These are phyloP conservation scores for Thamnidium elegans DNA, from an alignment of 192 early-diverging fungal genomes.

Conservation along the genomic window DNA sequence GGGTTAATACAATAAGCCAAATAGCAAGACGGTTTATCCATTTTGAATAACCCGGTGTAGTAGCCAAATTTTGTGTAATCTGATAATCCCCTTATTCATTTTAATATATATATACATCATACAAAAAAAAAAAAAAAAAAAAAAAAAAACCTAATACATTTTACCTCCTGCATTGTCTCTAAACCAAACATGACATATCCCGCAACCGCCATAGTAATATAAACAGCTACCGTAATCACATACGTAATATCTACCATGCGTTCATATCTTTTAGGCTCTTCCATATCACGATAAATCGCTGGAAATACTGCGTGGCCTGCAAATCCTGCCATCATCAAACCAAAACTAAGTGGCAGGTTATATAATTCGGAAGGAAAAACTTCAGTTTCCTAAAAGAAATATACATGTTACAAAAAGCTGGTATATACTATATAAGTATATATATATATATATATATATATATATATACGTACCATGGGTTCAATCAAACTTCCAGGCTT, in stretches of 20 bases:
- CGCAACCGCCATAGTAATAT: slow-evolving; percentile 46
- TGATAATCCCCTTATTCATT: slow-evolving; percentile 18
- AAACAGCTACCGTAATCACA: slow-evolving; percentile 43
- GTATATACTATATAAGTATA: too few species aligned
- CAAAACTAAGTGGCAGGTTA: slow-evolving; percentile 47
- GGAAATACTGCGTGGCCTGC: slow-evolving; percentile 71
- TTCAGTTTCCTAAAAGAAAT: slow-evolving; percentile 21
- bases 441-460: not conserved
- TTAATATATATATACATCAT: not conserved
- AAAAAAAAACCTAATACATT: not conserved
- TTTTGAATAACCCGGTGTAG: slow-evolving; percentile 48
- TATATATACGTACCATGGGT: slow-evolving; percentile 34
- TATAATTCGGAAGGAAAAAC: slow-evolving; percentile 2
- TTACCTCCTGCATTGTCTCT: slow-evolving; percentile 54
- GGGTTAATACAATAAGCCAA: slow-evolving; percentile 63
- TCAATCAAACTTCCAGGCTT: slow-evolving; percentile 57
- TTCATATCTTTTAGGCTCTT: slow-evolving; percentile 44
- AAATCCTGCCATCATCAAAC: slow-evolving; percentile 56
- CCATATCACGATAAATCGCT: slow-evolving; percentile 65
- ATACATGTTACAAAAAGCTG: not conserved
- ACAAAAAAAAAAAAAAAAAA: not conserved
- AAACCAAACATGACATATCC: slow-evolving; percentile 75
- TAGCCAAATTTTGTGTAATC: slow-evolving; percentile 69
- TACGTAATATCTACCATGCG: slow-evolving; percentile 58
- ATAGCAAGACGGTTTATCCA: slow-evolving; percentile 55